These are phyloP conservation scores for Tagetes erecta DNA, from an alignment of 129 eudicot genomes.

Conservation along the genomic window DNA sequence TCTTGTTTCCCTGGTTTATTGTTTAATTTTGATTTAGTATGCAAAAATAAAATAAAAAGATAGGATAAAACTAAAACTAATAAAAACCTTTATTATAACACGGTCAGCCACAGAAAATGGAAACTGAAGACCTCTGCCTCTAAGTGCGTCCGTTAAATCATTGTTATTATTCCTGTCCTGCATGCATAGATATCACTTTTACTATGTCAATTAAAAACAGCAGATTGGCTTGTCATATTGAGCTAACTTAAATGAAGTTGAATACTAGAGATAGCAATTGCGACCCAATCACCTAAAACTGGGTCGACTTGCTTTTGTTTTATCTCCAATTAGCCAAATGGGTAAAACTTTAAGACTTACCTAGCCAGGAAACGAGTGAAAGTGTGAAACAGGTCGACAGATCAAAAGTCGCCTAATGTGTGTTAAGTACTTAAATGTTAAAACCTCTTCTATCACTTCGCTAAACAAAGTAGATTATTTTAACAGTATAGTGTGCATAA, in stretches of 20 bases:
- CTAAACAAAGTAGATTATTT: neutral
- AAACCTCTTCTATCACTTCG: conserved; percentile 2
- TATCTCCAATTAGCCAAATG: neutral
- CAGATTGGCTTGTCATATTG: neutral
- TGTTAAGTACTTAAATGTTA: neutral
- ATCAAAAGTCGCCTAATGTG: neutral
- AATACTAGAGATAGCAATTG: neutral
- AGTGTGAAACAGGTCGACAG: neutral
- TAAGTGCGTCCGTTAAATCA: conserved; percentile 49
- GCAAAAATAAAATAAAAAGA: neutral
- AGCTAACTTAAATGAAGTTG: neutral
- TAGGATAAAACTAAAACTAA: neutral
- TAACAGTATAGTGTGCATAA: neutral
- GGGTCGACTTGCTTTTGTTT: neutral
- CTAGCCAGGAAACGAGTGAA: neutral
- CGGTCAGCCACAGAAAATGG: conserved; percentile 73
- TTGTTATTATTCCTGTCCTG: conserved; percentile 58
- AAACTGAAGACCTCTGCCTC: conserved; percentile 87
- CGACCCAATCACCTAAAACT: neutral
- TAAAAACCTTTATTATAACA: conserved; percentile 77
- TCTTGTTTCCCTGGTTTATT: conserved; percentile 78
- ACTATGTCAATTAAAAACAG: neutral
- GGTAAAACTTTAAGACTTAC: neutral
- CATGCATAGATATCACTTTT: conserved; percentile 16
- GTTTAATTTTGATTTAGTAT: neutral